These are phyloP conservation scores for Dictyostelium intermedium DNA, from an alignment of 78 protist genomes.

Conservation along the genomic window DNA sequence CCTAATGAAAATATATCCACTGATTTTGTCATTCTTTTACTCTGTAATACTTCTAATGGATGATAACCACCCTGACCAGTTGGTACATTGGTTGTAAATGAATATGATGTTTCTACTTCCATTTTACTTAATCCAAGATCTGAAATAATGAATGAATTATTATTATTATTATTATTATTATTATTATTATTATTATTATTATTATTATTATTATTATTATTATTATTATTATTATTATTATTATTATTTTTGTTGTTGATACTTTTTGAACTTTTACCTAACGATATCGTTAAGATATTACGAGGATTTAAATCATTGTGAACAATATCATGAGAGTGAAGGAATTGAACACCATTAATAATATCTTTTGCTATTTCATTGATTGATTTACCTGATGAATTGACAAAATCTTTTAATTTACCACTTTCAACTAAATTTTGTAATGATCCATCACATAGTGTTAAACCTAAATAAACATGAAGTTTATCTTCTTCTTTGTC, in stretches of 20 bases:
- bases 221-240: too few relatives aligned
- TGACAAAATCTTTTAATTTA: neutral
- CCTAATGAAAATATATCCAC: slow-evolving; percentile 68
- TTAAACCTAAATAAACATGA: slow-evolving; percentile 48
- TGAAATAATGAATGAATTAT: neutral
- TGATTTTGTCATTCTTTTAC: slow-evolving; percentile 43
- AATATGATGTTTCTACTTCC: slow-evolving; percentile 21
- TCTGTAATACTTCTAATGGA: slow-evolving; percentile 34
- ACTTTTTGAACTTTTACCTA: too few relatives aligned
- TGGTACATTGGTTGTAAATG: slow-evolving; percentile 40
- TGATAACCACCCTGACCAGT: slow-evolving; percentile 60
- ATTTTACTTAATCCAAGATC: slow-evolving; percentile 67
- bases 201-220: too few relatives aligned
- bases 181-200: too few relatives aligned
- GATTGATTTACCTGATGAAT: neutral
- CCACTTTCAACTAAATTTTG: slow-evolving; percentile 20
- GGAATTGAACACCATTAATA: slow-evolving; percentile 11
- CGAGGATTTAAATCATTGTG: slow-evolving; percentile 73
- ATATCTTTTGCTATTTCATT: neutral
- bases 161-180: too few relatives aligned
- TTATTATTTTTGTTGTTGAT: too few relatives aligned
- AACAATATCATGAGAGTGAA: slow-evolving; percentile 35
- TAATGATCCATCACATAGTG: slow-evolving; percentile 38
- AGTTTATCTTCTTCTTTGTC: slow-evolving; percentile 64
- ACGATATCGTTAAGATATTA: slow-evolving; percentile 12